Evolutionary conservation across 2,329 filamentous ascomycete species (phyloP).

Genomic region (Colletotrichum truncatum): DNA sequence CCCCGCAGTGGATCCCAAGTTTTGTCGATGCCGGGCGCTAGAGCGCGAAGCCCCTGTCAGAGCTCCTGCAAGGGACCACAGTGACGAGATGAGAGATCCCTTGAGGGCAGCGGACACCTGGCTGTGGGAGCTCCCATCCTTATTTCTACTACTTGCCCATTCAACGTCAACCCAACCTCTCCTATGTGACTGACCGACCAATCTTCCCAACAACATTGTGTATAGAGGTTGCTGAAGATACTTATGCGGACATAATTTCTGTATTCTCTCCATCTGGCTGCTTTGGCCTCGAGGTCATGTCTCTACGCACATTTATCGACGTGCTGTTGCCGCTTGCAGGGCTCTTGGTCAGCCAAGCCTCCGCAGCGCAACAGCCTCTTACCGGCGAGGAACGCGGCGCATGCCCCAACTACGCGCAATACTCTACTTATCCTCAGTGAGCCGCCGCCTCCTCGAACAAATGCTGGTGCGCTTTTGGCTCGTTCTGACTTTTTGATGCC

Average conservation of each 20-base stretch:
- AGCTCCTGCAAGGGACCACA: constrained; percentile 29
- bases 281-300: constrained; percentile 17
- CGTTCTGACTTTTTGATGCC: constrained; percentile 18
- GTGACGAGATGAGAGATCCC: constrained; percentile 20
- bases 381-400: constrained; percentile 36
- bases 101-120: constrained; percentile 20
- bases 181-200: no score
- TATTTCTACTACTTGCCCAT: not conserved
- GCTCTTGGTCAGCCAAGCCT: constrained; percentile 32
- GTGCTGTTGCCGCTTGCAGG: constrained; percentile 31
- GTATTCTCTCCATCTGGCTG: not conserved
- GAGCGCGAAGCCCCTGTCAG: constrained; percentile 9
- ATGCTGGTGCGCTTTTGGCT: not conserved
- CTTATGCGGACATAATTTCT: constrained; percentile 9
- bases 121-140: constrained; percentile 4
- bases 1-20: constrained; percentile 22
- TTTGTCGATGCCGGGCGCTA: constrained; percentile 16
- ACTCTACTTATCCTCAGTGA: constrained; percentile 50
- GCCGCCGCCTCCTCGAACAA: constrained; percentile 23
- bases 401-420: constrained; percentile 52
- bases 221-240: not conserved
- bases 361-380: constrained; percentile 26
- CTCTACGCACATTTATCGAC: constrained; percentile 9
- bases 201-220: not conserved
- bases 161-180: not conserved